Conservation (phyloP, 345 rosid genomes). For the Brassica napus region DNA sequence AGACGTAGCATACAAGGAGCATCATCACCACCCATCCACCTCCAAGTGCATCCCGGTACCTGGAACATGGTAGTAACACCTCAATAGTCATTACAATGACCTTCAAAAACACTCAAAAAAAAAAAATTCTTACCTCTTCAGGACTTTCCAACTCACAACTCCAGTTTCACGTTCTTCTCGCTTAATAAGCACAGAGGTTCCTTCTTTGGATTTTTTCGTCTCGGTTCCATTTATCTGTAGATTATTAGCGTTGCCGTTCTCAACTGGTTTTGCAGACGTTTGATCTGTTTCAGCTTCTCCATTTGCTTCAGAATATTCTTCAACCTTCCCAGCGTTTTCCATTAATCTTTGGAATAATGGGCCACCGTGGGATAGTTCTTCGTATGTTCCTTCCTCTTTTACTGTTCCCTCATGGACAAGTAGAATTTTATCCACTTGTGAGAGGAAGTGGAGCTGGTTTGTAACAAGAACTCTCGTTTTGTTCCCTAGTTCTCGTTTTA, state of each 20-base stretch:
- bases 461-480: constrained; percentile 98
- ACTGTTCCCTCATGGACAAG: constrained; percentile 92
- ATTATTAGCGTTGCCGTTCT: constrained; percentile 59
- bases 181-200: constrained; percentile 78
- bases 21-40: constrained; percentile 87
- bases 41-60: constrained; percentile 96
- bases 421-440: constrained; percentile 90
- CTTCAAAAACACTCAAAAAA: neutral
- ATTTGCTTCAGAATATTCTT: constrained; percentile 78
- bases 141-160: constrained; percentile 79
- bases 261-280: constrained; percentile 42
- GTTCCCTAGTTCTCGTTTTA: constrained; percentile 73
- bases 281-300: constrained; percentile 55
- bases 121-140: constrained; percentile 54
- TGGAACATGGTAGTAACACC: constrained; percentile 36
- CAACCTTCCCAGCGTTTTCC: constrained; percentile 99
- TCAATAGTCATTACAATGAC: constrained; percentile 14
- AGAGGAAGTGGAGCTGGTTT: constrained; percentile 96
- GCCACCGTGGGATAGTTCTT: constrained; percentile 76
- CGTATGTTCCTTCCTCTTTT: constrained; percentile 97
- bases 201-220: constrained; percentile 46
- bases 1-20: constrained; percentile 72
- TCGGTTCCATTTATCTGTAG: constrained; percentile 44
- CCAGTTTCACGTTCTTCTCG: constrained; percentile 98
- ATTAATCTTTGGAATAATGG: constrained; percentile 72